A percentile compares a stretch with the other conserved stretches of the same genome.
Evolutionary conservation across 768 basidiomycete genomes (phyloP).

Genomic region (Xerocomellus chrysenteron): DNA sequence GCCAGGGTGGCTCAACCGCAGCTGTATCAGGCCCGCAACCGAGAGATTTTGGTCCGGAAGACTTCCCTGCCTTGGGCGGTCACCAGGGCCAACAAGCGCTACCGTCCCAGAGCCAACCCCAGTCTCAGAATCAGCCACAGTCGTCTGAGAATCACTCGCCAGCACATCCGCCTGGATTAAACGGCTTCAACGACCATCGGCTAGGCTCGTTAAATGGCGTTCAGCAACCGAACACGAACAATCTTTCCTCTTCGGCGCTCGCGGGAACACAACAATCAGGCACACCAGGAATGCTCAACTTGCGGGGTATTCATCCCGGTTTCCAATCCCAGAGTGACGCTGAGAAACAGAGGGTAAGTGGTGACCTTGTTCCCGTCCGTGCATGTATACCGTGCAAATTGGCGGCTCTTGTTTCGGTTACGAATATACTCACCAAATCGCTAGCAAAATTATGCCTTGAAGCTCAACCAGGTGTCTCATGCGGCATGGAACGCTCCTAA

Average conservation of each 20-base stretch:
- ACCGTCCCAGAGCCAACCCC: conserved; percentile 28
- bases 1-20: conserved; percentile 41
- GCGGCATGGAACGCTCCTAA: conserved; percentile 66
- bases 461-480: conserved; percentile 60
- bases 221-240: conserved; percentile 23
- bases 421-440: conserved; percentile 6
- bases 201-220: conserved; percentile 48
- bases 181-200: conserved; percentile 60
- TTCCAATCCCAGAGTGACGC: conserved; percentile 59
- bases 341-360: conserved; percentile 68
- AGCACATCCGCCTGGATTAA: conserved; percentile 74
- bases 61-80: conserved; percentile 85
- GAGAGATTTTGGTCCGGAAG: conserved; percentile 71
- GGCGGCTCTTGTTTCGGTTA: background rate
- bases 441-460: conserved; percentile 60
- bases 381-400: background rate
- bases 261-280: conserved; percentile 46
- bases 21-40: conserved; percentile 10
- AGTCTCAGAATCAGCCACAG: conserved; percentile 31
- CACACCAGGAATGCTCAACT: conserved; percentile 70
- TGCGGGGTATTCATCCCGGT: conserved; percentile 41
- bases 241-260: conserved; percentile 29
- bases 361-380: background rate
- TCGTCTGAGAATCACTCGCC: conserved; percentile 33
- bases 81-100: conserved; percentile 40